Percentiles rank a stretch among this genome's conserved stretches.
phyloP scores from a whole-genome alignment of 1,284 basidiomycete genomes.

The Xanthoconium separans region DNA sequence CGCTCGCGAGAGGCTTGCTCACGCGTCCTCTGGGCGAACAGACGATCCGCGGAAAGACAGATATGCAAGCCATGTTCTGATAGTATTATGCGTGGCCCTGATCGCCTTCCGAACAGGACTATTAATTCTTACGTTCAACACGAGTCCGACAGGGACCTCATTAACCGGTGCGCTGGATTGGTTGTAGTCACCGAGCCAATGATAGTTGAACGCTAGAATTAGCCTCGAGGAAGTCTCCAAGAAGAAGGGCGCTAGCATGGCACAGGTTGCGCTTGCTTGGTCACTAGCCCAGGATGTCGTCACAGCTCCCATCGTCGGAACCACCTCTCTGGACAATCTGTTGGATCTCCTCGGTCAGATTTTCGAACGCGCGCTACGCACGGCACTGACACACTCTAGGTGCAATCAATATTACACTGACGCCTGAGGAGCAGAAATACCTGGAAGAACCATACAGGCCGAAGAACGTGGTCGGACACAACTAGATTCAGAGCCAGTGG shows the following conservation, averaged over 20 bases:
- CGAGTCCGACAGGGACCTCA: background rate
- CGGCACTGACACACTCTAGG: background rate
- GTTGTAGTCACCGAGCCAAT: background rate
- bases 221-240: background rate
- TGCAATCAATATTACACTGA: background rate
- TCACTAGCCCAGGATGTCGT: background rate
- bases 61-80: background rate
- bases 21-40: background rate
- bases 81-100: background rate
- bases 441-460: background rate
- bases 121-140: background rate
- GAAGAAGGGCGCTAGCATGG: background rate
- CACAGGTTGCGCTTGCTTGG: background rate
- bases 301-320: background rate
- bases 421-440: background rate
- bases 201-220: background rate
- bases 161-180: background rate
- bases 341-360: background rate
- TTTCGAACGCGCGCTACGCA: background rate
- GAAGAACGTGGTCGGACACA: background rate
- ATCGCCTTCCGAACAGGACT: background rate
- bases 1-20: background rate
- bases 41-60: background rate
- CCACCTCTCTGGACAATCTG: background rate
- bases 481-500: background rate